Evolutionary conservation across 2,329 filamentous ascomycete species (phyloP).

Genomic region (Cercospora sp.): DNA sequence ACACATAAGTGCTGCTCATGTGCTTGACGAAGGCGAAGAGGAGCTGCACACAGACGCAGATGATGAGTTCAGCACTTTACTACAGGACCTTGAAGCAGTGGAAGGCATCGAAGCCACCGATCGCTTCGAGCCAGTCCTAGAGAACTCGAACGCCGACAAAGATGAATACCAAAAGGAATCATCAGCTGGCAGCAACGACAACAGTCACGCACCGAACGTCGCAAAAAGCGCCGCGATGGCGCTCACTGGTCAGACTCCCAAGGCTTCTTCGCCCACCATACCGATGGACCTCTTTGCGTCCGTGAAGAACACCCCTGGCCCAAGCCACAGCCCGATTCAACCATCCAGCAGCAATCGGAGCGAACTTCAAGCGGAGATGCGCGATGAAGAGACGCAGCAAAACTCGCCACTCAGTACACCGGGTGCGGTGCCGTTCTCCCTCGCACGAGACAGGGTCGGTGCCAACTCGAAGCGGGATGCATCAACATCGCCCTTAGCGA

Average conservation of each 20-base stretch:
- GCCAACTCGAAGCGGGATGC: background rate
- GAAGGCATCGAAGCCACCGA: background rate
- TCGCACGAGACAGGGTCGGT: background rate
- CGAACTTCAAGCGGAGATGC: conserved; percentile 28
- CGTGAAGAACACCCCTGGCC: background rate
- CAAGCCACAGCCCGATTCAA: background rate
- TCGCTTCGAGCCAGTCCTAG: background rate
- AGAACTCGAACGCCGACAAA: background rate
- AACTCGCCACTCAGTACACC: background rate
- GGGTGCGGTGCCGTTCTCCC: conserved; percentile 1
- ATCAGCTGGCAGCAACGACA: background rate
- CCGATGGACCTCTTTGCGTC: background rate
- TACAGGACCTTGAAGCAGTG: conserved; percentile 14
- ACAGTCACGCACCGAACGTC: background rate
- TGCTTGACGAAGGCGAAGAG: background rate
- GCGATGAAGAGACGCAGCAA: conserved; percentile 22
- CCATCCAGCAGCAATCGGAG: conserved; percentile 20
- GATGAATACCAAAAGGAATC: background rate
- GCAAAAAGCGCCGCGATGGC: background rate
- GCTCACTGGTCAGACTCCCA: background rate
- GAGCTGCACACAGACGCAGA: background rate
- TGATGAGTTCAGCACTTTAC: conserved; percentile 1
- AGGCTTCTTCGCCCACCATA: background rate
- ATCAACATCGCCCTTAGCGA: conserved; percentile 1
- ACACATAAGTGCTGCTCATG: background rate